These are phyloP conservation scores for Globisporangium camurandrum DNA, from an alignment of 352 stramenopile species.

Conservation along the genomic window DNA sequence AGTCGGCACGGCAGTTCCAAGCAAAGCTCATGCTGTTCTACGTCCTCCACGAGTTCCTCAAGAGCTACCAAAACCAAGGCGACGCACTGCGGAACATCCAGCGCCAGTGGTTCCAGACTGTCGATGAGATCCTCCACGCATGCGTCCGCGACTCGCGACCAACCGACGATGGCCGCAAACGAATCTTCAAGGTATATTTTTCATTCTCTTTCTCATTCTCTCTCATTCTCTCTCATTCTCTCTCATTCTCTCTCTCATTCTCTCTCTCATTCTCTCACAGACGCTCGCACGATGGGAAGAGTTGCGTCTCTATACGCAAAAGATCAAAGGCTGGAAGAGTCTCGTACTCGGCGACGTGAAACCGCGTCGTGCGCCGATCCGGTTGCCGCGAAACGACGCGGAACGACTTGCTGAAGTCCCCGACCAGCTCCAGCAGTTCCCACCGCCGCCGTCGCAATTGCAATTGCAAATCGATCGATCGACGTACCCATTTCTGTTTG, in stretches of 20 bases:
- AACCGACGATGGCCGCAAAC: conserved; percentile 57
- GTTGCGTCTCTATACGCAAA: conserved; percentile 64
- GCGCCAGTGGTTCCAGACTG: conserved; percentile 72
- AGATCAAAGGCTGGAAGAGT: conserved; percentile 76
- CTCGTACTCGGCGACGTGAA: conserved; percentile 65
- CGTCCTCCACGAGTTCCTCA: conserved; percentile 84
- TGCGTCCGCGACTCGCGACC: conserved; percentile 64
- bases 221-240: not conserved
- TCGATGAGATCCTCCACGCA: conserved; percentile 69
- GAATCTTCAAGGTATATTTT: conserved; percentile 58
- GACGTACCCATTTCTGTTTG: conserved; percentile 69
- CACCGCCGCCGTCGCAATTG: conserved; percentile 33
- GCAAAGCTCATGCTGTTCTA: conserved; percentile 85
- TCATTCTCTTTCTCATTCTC: not conserved
- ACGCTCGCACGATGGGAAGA: conserved; percentile 81
- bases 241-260: too few species aligned
- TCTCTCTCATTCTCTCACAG: too few species aligned
- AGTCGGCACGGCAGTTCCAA: conserved; percentile 57
- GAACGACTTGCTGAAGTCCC: conserved; percentile 58
- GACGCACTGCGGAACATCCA: conserved; percentile 49
- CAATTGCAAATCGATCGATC: conserved; percentile 61
- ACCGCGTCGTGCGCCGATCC: conserved; percentile 36
- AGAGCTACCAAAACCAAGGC: conserved; percentile 66
- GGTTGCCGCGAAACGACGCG: conserved; percentile 49
- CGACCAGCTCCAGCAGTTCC: conserved; percentile 72